phyloP scores from a whole-genome alignment of 1,284 basidiomycete genomes.

The Malassezia yamatoensis region DNA sequence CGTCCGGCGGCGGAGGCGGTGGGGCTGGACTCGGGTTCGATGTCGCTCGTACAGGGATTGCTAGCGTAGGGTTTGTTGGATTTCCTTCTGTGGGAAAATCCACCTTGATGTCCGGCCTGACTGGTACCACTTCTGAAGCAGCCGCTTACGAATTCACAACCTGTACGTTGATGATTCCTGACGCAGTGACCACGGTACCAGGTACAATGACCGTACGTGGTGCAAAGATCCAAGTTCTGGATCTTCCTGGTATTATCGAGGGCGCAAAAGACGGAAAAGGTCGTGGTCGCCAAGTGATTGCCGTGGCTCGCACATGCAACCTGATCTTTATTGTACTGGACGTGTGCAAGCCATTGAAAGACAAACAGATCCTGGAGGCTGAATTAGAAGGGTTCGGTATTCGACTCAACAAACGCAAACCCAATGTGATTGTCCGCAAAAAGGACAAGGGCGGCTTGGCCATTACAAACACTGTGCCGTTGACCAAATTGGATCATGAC shows the following conservation, averaged over 20 bases:
- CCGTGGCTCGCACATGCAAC: constrained; percentile 93
- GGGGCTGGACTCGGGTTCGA: constrained; percentile 61
- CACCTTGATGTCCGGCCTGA: constrained; percentile 87
- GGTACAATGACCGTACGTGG: constrained; percentile 81
- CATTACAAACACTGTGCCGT: constrained; percentile 57
- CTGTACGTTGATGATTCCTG: constrained; percentile 18
- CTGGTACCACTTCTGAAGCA: constrained; percentile 92
- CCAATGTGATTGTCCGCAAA: constrained; percentile 66
- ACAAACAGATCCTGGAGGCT: constrained; percentile 79
- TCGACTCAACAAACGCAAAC: constrained; percentile 86
- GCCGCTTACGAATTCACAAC: constrained; percentile 96
- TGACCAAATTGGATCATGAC: constrained; percentile 90
- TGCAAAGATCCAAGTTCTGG: constrained; percentile 66
- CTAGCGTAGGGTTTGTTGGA: constrained; percentile 64
- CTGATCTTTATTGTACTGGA: constrained; percentile 98
- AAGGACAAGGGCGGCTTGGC: constrained; percentile 77
- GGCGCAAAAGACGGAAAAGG: constrained; percentile 97
- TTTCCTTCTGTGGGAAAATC: constrained; percentile 60
- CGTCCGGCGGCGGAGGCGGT: constrained; percentile 68
- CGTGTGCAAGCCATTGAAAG: constrained; percentile 84
- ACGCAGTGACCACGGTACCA: constrained; percentile 61
- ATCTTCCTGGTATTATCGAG: constrained; percentile 86
- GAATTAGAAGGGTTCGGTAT: constrained; percentile 97
- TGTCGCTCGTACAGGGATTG: constrained; percentile 88
- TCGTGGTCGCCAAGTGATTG: constrained; percentile 86